Evolutionary conservation across 345 rosid genomes (phyloP).

Genomic region (Boechera stricta): DNA sequence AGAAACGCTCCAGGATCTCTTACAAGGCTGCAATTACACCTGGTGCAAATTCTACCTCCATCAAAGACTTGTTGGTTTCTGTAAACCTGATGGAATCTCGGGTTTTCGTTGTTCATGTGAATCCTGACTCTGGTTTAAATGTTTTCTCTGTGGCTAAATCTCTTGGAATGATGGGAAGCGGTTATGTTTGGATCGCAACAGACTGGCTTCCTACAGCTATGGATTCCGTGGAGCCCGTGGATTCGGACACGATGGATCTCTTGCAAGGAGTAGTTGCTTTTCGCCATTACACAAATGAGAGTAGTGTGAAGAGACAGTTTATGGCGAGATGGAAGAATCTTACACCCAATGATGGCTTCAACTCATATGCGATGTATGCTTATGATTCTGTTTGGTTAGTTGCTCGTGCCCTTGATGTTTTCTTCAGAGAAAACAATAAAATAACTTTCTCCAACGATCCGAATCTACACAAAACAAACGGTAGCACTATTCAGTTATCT

Average conservation of each 20-base stretch:
- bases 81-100: constrained; percentile 87
- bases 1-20: constrained; percentile 71
- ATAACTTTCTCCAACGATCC: constrained; percentile 73
- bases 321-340: constrained; percentile 59
- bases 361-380: constrained; percentile 86
- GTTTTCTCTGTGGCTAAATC: constrained; percentile 73
- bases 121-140: constrained; percentile 82
- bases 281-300: constrained; percentile 79
- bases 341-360: constrained; percentile 47
- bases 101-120: constrained; percentile 87
- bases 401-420: constrained; percentile 77
- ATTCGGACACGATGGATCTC: constrained; percentile 56
- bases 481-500: constrained; percentile 58
- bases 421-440: constrained; percentile 61
- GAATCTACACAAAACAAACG: constrained; percentile 54
- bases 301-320: constrained; percentile 58
- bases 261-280: constrained; percentile 91
- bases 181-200: constrained; percentile 97
- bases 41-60: constrained; percentile 52
- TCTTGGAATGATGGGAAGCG: constrained; percentile 69
- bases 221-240: constrained; percentile 60
- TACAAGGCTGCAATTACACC: constrained; percentile 79
- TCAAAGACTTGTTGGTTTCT: constrained; percentile 61
- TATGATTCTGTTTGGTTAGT: constrained; percentile 93
- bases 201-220: constrained; percentile 89